phyloP scores from a whole-genome alignment of 805 yeast species.

The Metschnikowia dekortorum region DNA sequence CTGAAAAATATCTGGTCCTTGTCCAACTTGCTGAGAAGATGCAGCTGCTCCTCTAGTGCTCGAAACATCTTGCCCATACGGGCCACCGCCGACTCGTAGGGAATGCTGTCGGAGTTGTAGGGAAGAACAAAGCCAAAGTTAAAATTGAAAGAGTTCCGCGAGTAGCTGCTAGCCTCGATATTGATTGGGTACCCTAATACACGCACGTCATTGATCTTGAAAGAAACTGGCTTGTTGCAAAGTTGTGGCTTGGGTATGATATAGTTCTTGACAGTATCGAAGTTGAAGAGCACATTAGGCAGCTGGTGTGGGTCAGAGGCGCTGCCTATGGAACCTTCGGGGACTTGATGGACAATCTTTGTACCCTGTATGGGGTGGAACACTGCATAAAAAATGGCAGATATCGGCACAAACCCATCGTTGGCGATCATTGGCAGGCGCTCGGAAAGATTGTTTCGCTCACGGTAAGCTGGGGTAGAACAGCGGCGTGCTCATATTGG shows the following conservation, averaged over 20 bases:
- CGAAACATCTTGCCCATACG: slow-evolving; percentile 85
- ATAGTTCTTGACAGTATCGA: slow-evolving; percentile 83
- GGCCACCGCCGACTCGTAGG: slow-evolving; percentile 80
- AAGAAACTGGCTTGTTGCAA: slow-evolving; percentile 75
- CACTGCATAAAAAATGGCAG: slow-evolving; percentile 82
- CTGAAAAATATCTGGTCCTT: slow-evolving; percentile 36
- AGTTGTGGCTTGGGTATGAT: slow-evolving; percentile 90
- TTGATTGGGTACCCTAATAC: slow-evolving; percentile 88
- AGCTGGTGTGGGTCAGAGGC: slow-evolving; percentile 5
- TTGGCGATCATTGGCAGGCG: slow-evolving; percentile 24
- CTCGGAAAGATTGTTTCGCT: neutral
- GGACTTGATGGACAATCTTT: slow-evolving; percentile 86
- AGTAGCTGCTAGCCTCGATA: slow-evolving; percentile 67
- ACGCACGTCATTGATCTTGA: slow-evolving; percentile 64
- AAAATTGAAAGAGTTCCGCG: slow-evolving; percentile 88
- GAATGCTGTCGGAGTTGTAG: slow-evolving; percentile 72
- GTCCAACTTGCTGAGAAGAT: slow-evolving; percentile 55
- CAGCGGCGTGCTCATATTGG: neutral
- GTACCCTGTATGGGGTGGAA: slow-evolving; percentile 97
- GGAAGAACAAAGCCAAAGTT: slow-evolving; percentile 90
- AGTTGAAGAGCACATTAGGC: slow-evolving; percentile 49
- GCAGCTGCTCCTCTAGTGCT: slow-evolving; percentile 86
- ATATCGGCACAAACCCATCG: slow-evolving; percentile 82
- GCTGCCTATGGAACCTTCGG: slow-evolving; percentile 56
- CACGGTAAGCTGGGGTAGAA: neutral